Base-by-base conservation (phyloP, 495 filamentous ascomycete species). In the Penicillium robsamsonii region DNA sequence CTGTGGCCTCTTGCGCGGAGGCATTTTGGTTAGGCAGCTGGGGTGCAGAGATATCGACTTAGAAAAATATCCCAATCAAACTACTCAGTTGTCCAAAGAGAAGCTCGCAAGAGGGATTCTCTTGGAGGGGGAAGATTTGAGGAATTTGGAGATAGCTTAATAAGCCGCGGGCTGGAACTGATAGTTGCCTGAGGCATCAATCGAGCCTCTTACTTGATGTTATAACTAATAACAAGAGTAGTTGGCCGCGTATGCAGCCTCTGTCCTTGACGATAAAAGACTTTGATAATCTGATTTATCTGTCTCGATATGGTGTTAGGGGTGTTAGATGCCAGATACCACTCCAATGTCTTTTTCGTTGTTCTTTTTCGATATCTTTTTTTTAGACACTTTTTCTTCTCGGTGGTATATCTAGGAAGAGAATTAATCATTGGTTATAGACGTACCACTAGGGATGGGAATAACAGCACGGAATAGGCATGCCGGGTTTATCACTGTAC, bases 1-100 rank as follows among this genome's bases (percentile, higher is more conserved):
- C 57, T 68, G 67, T 40, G 62, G 56, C 62, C 61, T 66, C 55
- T 57, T 70, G 57, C 67, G 69, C 55, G 67, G 69, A 50, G 69
- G 64, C 69, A 71, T 71, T 24, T 46, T 64, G 22, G 50, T 35
- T 53, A 56, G 42, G 38, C 25, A 27, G 45, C 55, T 49, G 24
- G 48, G 24, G 3, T 47, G 18, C 42, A 33, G 47, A 38, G 29
- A 49, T 18, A 41, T 24, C 7, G 11, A 24, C 17, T 37, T 43
- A 52, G 24, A 40, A 27, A 13, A 5, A 37, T 30, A 55, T 53
- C 50, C 37, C 25, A 31, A 35, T 46, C 52, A 63, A 46, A 54
- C 56, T 56, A 60, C 46, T 48, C 50, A 53, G 46, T 43, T 42
- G 40, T 46, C 47, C 17, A 29, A 38, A 46, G 13, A 30, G 46